A percentile compares a stretch with the other conserved stretches of the same genome.
phyloP scores from a whole-genome alignment of 164 flowering plant species.

The Magnolia sinica region DNA sequence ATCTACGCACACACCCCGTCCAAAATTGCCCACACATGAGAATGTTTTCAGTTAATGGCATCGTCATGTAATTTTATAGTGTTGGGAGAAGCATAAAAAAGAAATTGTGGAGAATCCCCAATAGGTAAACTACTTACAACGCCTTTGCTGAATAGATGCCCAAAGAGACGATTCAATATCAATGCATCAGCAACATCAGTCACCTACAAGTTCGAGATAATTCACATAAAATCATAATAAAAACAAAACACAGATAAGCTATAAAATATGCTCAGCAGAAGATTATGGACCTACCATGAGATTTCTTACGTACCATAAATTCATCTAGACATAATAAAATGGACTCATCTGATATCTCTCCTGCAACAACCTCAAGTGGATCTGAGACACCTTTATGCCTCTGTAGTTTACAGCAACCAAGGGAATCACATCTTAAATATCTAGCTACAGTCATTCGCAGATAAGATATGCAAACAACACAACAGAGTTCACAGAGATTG shows the following conservation, averaged over 20 bases:
- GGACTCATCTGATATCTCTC: constrained; percentile 89
- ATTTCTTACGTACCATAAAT: constrained; percentile 67
- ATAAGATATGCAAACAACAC: not conserved
- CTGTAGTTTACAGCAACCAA: constrained; percentile 37
- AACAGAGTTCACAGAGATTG: not conserved
- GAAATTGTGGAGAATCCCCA: not conserved
- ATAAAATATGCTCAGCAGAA: constrained; percentile 12
- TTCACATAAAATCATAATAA: constrained; percentile 6
- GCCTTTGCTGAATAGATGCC: constrained; percentile 79
- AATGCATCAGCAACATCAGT: constrained; percentile 99
- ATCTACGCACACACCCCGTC: constrained; percentile 40
- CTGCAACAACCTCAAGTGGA: constrained; percentile 98
- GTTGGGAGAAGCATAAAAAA: not conserved
- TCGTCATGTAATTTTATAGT: not conserved
- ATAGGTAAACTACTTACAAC: constrained; percentile 47
- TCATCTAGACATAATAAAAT: constrained; percentile 92
- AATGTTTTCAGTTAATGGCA: not conserved
- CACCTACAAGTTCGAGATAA: constrained; percentile 41
- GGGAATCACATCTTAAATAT: not conserved
- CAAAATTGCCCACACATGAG: constrained; percentile 8
- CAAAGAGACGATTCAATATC: constrained; percentile 83
- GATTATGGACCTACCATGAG: not conserved
- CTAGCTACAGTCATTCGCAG: not conserved
- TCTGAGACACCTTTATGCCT: constrained; percentile 88
- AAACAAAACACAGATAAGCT: constrained; percentile 2